Evolutionary conservation across 768 basidiomycete species (phyloP), one percentile per base, ranked within the genome.

Genomic region (Russula dissimulans): DNA sequence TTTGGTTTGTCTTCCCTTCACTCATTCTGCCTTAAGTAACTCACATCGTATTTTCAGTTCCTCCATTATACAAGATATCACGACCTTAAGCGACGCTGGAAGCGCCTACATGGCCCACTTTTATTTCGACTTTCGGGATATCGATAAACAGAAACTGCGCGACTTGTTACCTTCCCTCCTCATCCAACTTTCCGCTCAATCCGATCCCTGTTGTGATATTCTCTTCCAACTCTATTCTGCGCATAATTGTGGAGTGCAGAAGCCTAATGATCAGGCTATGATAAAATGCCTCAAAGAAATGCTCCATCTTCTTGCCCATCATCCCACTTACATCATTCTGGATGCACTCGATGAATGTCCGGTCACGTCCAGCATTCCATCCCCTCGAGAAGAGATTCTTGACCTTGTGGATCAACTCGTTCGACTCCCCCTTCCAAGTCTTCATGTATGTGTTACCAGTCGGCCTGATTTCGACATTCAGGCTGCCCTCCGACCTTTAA

Each of bases 291-390:
- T 59, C 5, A 45, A 36, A 34, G 43, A 59, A n/a, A 59, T 59
- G 57, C 50, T 59, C 43, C 36, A 4, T 6, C 18, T 29, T 32
- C 15, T 26, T 1, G 34, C 32, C 7, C 32, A 49, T 9, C 22
- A 14, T 18, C 57, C 57, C 5, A 45, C 34, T 29, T 59, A 52
- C 36, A 52, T 59, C 15, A 52, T 59, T 9, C 26, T 59, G 48
- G 57, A 59, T 14, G 57, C 57, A n/a, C 43, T 59, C 9, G 57
- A 59, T 6, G 57, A 59, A n/a, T 59, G 49, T 4, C 50, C 57
- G 9, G 43, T 15, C n/a, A 44, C 49, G 1, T 26, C 22, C 22
- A 22, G 31, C 14, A 49, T 42, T 15, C 50, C 50, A n/a, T 59
- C 57, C 31, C 49, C 50, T 5, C 57, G 57, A 31, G 41, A 51